Conservation (phyloP, 2,329 filamentous ascomycete genomes). For the Aspergillus nomiae region DNA sequence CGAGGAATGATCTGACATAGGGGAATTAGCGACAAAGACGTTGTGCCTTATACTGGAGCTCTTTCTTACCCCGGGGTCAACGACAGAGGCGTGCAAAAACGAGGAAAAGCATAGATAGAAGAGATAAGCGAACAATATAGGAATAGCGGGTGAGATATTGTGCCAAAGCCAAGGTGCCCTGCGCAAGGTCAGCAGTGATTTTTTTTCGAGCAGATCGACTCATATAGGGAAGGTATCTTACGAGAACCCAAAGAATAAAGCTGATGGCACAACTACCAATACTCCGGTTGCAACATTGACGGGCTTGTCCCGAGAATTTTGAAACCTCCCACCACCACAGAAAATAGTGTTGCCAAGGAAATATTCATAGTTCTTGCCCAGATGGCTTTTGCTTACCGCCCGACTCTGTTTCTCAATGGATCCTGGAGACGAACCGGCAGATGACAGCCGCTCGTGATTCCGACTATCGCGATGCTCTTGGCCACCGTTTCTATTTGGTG, state of each 20-base stretch:
- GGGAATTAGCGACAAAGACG: slow-evolving; percentile 12
- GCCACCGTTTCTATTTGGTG: slow-evolving; percentile 54
- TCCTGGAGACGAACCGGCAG: slow-evolving; percentile 73
- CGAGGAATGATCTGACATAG: slow-evolving; percentile 80
- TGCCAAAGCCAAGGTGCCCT: slow-evolving; percentile 79
- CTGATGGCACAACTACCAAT: slow-evolving; percentile 74
- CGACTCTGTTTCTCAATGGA: slow-evolving; percentile 53
- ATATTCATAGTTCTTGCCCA: slow-evolving; percentile 83
- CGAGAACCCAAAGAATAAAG: slow-evolving; percentile 84
- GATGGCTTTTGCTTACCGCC: slow-evolving; percentile 38
- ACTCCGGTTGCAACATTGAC: slow-evolving; percentile 86
- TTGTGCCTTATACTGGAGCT: not conserved
- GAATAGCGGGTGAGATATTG: slow-evolving; percentile 83
- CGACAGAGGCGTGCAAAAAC: slow-evolving; percentile 87
- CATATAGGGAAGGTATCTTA: slow-evolving; percentile 21
- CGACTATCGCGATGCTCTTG: slow-evolving; percentile 59
- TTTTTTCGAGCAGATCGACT: not conserved
- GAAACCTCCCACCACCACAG: slow-evolving; percentile 78
- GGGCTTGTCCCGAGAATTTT: slow-evolving; percentile 84
- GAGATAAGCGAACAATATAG: slow-evolving; percentile 87
- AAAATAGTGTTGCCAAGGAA: slow-evolving; percentile 94
- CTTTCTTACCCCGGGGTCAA: slow-evolving; percentile 83
- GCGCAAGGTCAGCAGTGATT: slow-evolving; percentile 33
- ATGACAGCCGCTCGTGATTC: slow-evolving; percentile 81
- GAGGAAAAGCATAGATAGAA: slow-evolving; percentile 89